These are phyloP conservation scores for Botrytis aclada DNA, from an alignment of 2,329 filamentous ascomycete genomes.

Conservation along the genomic window DNA sequence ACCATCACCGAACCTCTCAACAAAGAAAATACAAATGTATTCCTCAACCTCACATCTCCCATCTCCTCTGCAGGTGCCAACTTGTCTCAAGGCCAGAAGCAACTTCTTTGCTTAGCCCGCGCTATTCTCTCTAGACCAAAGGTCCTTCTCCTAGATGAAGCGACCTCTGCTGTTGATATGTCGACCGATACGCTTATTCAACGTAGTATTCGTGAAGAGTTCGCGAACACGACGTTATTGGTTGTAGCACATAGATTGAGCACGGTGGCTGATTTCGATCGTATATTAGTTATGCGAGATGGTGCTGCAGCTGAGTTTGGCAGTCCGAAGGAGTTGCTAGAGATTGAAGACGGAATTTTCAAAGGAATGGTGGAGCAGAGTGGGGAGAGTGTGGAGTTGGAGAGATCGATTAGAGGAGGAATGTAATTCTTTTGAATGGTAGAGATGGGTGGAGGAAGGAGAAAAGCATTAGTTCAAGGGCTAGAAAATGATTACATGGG, in stretches of 20 bases:
- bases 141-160: constrained; percentile 75
- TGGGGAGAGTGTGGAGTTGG: constrained; percentile 25
- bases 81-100: constrained; percentile 69
- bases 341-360: constrained; percentile 25
- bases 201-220: constrained; percentile 67
- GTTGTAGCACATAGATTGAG: constrained; percentile 73
- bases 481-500: no score
- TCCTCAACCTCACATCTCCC: constrained; percentile 56
- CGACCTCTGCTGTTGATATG: constrained; percentile 75
- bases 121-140: constrained; percentile 68
- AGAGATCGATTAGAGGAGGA: constrained; percentile 25
- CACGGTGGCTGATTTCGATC: constrained; percentile 73
- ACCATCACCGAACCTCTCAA: constrained; percentile 33
- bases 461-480: not conserved
- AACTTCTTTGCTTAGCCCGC: constrained; percentile 69
- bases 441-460: not conserved
- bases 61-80: constrained; percentile 70
- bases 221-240: constrained; percentile 63
- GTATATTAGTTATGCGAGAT: constrained; percentile 69
- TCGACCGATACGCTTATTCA: constrained; percentile 70
- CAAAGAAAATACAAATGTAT: constrained; percentile 60
- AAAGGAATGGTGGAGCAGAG: constrained; percentile 36
- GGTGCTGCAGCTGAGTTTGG: constrained; percentile 66
- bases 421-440: not conserved
- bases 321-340: constrained; percentile 53